Evolutionary conservation across 169 alveolate genomes (phyloP).

Genomic region (Plasmodium vivax): DNA sequence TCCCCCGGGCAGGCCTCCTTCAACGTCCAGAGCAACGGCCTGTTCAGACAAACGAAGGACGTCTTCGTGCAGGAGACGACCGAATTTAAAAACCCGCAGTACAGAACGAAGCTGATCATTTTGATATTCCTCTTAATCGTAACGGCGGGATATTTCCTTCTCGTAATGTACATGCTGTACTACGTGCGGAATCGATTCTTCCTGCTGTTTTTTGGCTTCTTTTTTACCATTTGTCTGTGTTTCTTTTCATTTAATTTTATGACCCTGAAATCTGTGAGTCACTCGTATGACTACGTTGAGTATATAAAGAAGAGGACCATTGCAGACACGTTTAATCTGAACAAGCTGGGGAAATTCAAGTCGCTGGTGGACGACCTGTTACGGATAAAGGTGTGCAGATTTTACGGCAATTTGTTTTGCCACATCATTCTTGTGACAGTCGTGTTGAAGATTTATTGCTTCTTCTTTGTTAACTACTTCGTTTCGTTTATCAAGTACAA

Average conservation of each 20-base stretch:
- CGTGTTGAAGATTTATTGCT: constrained; percentile 15
- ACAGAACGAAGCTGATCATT: constrained; percentile 15
- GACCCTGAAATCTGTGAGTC: constrained; percentile 8
- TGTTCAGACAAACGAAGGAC: constrained; percentile 20
- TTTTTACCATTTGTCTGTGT: constrained; percentile 4
- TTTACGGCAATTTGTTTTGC: constrained; percentile 50
- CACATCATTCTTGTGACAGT: constrained; percentile 11
- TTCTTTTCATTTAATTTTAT: constrained; percentile 45
- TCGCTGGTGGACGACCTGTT: constrained; percentile 7
- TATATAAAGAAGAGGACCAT: constrained; percentile 33
- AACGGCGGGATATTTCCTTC: constrained; percentile 1
- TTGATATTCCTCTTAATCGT: constrained; percentile 13
- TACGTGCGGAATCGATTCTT: constrained; percentile 13
- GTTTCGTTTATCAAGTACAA: constrained; percentile 32
- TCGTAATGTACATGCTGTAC: constrained; percentile 14
- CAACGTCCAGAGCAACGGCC: constrained; percentile 13
- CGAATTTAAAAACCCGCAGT: neutral
- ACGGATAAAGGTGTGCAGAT: constrained; percentile 16
- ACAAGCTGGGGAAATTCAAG: constrained; percentile 9
- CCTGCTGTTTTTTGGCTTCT: constrained; percentile 10
- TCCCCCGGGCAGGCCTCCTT: neutral
- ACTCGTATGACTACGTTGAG: constrained; percentile 41
- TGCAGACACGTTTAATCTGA: constrained; percentile 1
- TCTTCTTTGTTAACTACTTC: constrained; percentile 28
- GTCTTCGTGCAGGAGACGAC: constrained; percentile 14